Evolutionary conservation across 352 stramenopile species (phyloP).

Genomic region (Globisporangium sylvaticum): DNA sequence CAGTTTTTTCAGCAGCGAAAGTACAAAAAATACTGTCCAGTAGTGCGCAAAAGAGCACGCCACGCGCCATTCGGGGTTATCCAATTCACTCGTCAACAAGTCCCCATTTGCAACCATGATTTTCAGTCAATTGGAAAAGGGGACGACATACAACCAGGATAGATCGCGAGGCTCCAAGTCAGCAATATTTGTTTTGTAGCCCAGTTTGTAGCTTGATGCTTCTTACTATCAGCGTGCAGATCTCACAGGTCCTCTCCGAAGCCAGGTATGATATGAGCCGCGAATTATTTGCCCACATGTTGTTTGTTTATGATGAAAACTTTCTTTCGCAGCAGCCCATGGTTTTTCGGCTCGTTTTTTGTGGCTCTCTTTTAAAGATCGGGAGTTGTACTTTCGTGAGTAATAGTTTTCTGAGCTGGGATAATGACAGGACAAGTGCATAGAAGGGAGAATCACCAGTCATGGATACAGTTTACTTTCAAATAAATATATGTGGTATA

Average conservation of each 20-base stretch:
- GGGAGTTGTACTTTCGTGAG: neutral
- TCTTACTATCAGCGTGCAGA: too few species aligned
- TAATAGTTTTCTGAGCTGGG: conserved; percentile 7
- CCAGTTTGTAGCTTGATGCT: too few species aligned
- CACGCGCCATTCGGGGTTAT: neutral
- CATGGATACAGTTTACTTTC: too few species aligned
- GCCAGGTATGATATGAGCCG: neutral
- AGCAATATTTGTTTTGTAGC: too few species aligned
- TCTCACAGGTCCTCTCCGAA: too few species aligned
- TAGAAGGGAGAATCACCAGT: neutral
- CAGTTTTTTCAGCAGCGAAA: neutral
- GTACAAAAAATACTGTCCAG: neutral
- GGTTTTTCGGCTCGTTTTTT: neutral
- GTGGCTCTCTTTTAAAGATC: neutral
- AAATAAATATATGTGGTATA: too few species aligned
- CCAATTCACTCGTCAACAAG: neutral
- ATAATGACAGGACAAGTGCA: neutral
- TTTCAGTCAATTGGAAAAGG: neutral
- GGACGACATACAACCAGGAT: too few species aligned
- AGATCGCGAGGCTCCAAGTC: too few species aligned
- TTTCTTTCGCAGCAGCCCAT: neutral
- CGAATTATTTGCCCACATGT: neutral
- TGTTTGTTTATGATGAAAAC: neutral
- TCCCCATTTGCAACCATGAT: neutral
- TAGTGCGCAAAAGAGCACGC: neutral